phyloP scores from a whole-genome alignment of 108 stramenopile genomes.

The Discostella stelligeroides region DNA sequence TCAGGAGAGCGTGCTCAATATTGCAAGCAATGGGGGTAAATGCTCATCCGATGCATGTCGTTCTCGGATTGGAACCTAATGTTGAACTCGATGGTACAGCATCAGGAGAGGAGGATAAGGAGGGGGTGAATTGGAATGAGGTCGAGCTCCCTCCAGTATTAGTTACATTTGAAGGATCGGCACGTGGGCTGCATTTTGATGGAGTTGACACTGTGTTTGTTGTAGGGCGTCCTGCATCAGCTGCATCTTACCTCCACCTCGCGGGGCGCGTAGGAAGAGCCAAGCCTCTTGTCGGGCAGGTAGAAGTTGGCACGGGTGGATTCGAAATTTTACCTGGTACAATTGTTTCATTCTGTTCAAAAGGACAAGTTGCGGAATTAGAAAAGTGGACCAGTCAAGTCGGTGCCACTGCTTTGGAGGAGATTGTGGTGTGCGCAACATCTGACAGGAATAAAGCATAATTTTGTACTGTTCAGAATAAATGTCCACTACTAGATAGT shows the following conservation, averaged over 20 bases:
- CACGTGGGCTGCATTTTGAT: conserved; percentile 77
- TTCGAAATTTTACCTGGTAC: conserved; percentile 55
- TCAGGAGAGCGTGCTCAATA: conserved; percentile 51
- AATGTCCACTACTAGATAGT: too few relatives aligned
- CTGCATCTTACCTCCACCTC: conserved; percentile 78
- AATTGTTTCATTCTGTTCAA: conserved; percentile 63
- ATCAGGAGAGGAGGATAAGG: conserved; percentile 14
- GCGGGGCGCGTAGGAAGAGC: conserved; percentile 74
- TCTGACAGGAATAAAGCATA: too few relatives aligned
- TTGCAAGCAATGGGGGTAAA: conserved; percentile 52
- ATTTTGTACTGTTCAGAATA: too few relatives aligned
- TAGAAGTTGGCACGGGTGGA: conserved; percentile 6
- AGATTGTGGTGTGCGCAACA: conserved; percentile 17
- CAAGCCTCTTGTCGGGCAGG: conserved; percentile 16
- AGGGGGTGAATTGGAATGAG: conserved; percentile 19
- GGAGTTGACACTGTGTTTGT: conserved; percentile 67
- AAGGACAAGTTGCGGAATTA: conserved; percentile 52
- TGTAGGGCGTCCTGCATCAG: conserved; percentile 55
- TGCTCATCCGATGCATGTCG: conserved; percentile 61
- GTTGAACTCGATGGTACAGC: conserved; percentile 24
- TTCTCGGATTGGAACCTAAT: conserved; percentile 56
- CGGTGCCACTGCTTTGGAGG: conserved; percentile 55
- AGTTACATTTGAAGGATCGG: conserved; percentile 72
- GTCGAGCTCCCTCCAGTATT: conserved; percentile 54
- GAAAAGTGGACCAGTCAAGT: conserved; percentile 64